Evolutionary conservation across 495 filamentous ascomycete species (phyloP).

Genomic region (Hypoxylon crocopeplum): DNA sequence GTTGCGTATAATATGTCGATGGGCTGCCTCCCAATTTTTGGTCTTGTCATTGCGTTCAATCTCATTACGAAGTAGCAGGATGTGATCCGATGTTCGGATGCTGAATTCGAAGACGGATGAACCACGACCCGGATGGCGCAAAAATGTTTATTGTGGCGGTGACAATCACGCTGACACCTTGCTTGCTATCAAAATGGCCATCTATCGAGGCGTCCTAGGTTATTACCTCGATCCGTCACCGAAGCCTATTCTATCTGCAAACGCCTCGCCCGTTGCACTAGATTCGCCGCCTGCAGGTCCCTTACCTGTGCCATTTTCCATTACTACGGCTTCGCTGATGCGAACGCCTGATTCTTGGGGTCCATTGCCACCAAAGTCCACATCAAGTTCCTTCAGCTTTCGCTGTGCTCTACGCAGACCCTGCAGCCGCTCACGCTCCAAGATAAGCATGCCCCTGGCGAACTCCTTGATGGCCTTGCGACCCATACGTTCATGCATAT

Average conservation of each 20-base stretch:
- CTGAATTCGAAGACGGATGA: constrained; percentile 7
- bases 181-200: constrained; percentile 9
- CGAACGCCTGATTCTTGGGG: constrained; percentile 14
- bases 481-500: constrained; percentile 80
- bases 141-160: constrained; percentile 11
- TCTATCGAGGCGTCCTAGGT: constrained; percentile 6
- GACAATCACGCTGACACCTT: constrained; percentile 7
- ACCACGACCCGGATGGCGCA: constrained; percentile 4
- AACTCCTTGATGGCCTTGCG: constrained; percentile 75
- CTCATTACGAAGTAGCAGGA: no score
- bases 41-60: neutral
- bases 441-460: constrained; percentile 76
- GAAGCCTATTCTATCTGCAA: constrained; percentile 32
- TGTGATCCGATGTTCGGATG: neutral
- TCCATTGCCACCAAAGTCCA: constrained; percentile 2
- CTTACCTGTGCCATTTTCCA: constrained; percentile 20
- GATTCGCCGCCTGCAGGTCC: constrained; percentile 29
- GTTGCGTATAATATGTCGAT: constrained; percentile 22
- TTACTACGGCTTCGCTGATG: constrained; percentile 9
- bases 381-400: constrained; percentile 47
- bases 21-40: constrained; percentile 24
- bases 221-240: constrained; percentile 13
- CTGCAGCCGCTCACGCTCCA: constrained; percentile 80
- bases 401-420: constrained; percentile 79
- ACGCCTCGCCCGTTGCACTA: constrained; percentile 29